These are phyloP conservation scores for Gentiana straminea DNA, from an alignment of 257 asterid genomes.

Conservation along the genomic window DNA sequence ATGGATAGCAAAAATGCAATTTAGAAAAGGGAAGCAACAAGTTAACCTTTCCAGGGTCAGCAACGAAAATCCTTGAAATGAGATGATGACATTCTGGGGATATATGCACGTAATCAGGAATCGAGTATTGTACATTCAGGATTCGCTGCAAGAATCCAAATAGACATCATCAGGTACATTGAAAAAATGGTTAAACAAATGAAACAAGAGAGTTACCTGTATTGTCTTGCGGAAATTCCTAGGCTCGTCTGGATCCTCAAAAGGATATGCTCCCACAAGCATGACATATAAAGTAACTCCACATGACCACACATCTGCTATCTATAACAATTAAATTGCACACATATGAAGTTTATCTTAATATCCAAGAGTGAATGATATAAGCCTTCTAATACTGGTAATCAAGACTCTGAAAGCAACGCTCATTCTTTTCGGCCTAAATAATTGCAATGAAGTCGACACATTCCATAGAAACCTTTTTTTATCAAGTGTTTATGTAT, in stretches of 20 bases:
- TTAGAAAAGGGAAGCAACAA: too few relatives aligned
- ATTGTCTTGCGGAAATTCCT: constrained; percentile 89
- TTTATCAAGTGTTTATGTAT: too few relatives aligned
- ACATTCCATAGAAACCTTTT: too few relatives aligned
- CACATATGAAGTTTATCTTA: neutral
- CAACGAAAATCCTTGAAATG: constrained; percentile 86
- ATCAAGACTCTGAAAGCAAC: neutral
- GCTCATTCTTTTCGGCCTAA: neutral
- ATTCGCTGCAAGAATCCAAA: constrained; percentile 51
- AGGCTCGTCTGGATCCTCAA: constrained; percentile 96
- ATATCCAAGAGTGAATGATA: too few relatives aligned
- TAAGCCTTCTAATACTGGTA: too few relatives aligned
- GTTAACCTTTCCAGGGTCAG: constrained; percentile 82
- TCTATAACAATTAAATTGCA: constrained; percentile 28
- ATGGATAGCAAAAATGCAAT: too few relatives aligned
- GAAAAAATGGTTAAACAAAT: neutral
- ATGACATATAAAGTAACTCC: constrained; percentile 95
- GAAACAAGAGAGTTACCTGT: constrained; percentile 37
- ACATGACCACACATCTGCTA: constrained; percentile 99
- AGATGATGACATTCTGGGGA: constrained; percentile 86
- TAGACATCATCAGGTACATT: too few relatives aligned
- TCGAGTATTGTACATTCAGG: constrained; percentile 84
- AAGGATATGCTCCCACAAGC: constrained; percentile 98
- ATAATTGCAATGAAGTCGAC: neutral
- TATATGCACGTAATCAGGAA: constrained; percentile 89